These are phyloP conservation scores for Monosporozyma aquatica DNA, from an alignment of 805 yeast species.

Conservation along the genomic window DNA sequence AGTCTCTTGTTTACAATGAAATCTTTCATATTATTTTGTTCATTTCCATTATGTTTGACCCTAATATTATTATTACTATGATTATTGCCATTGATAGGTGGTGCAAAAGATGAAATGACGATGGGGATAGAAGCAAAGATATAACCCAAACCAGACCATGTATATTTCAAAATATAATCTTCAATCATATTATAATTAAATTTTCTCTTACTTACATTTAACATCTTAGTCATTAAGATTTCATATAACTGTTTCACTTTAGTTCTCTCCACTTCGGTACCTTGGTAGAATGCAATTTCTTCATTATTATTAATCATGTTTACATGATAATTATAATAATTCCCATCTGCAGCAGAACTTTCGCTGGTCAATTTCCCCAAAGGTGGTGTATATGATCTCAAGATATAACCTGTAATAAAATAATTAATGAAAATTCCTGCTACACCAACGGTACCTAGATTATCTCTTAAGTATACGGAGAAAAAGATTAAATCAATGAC, in stretches of 20 bases:
- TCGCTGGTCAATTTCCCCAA: slow-evolving; percentile 69
- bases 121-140: slow-evolving; percentile 85
- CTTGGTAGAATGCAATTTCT: slow-evolving; percentile 90
- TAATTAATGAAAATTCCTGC: slow-evolving; percentile 75
- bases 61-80: too few relatives aligned
- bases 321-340: slow-evolving; percentile 77
- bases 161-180: slow-evolving; percentile 78
- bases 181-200: slow-evolving; percentile 67
- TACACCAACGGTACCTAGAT: slow-evolving; percentile 80
- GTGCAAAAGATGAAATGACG: slow-evolving; percentile 43
- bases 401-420: slow-evolving; percentile 63
- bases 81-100: too few relatives aligned
- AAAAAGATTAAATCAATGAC: slow-evolving; percentile 77
- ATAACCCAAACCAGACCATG: slow-evolving; percentile 96
- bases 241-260: slow-evolving; percentile 54
- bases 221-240: slow-evolving; percentile 46
- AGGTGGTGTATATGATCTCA: slow-evolving; percentile 71
- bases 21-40: slow-evolving; percentile 65
- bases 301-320: slow-evolving; percentile 83
- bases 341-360: slow-evolving; percentile 77
- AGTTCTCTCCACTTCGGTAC: slow-evolving; percentile 65
- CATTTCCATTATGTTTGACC: slow-evolving; percentile 18
- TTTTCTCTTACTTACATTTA: slow-evolving; percentile 46
- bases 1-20: slow-evolving; percentile 85
- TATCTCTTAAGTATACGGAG: slow-evolving; percentile 73